These are phyloP conservation scores for Phytophthora pisi DNA, from an alignment of 352 stramenopile genomes.

Conservation along the genomic window DNA sequence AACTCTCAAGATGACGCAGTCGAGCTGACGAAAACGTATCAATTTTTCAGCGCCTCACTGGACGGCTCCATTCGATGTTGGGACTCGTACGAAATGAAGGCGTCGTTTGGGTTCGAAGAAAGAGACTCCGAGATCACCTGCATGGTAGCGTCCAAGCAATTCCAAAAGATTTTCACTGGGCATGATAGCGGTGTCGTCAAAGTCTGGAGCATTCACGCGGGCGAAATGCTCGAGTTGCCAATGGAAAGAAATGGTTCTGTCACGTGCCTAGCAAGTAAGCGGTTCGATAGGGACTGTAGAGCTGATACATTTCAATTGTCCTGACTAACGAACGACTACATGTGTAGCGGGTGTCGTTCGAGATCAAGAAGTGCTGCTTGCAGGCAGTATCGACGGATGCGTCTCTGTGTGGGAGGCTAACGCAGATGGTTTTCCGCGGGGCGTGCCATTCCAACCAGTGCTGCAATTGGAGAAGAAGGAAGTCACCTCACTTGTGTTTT, in stretches of 20 bases:
- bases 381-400: conserved; percentile 50
- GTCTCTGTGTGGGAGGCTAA: conserved; percentile 66
- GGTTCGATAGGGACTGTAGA: background rate
- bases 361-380: conserved; percentile 65
- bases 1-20: background rate
- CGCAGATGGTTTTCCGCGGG: conserved; percentile 38
- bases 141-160: conserved; percentile 55
- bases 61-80: conserved; percentile 81
- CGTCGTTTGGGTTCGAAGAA: conserved; percentile 70
- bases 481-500: conserved; percentile 61
- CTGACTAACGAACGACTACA: conserved; percentile 4
- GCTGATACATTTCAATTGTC: background rate
- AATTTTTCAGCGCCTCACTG: conserved; percentile 71
- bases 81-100: conserved; percentile 73
- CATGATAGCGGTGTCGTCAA: conserved; percentile 64
- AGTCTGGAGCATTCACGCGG: conserved; percentile 68
- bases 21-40: conserved; percentile 28
- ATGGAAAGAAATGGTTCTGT: conserved; percentile 43
- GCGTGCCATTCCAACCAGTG: conserved; percentile 21
- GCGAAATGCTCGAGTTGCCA: conserved; percentile 41
- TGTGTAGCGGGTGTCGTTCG: conserved; percentile 50
- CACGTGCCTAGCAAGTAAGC: conserved; percentile 58
- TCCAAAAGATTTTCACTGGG: conserved; percentile 64
- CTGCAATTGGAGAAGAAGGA: conserved; percentile 45
- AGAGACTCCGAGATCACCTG: conserved; percentile 66